Evolutionary conservation across 768 basidiomycete species (phyloP), one percentile per base, ranked within the genome.

Genomic region (Hortiboletus campestris): DNA sequence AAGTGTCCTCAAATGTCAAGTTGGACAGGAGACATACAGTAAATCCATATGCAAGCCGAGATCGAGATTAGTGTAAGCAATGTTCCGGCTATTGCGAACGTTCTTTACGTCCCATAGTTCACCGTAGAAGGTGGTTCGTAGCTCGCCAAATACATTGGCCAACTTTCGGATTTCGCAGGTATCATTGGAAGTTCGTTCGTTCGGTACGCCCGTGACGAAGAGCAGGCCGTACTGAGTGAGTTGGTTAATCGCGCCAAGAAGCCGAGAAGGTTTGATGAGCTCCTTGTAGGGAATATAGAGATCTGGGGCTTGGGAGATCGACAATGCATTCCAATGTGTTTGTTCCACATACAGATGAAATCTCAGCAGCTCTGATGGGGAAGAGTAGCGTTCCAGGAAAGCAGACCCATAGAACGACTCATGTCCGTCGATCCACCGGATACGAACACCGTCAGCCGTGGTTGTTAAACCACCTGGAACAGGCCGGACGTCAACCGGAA

Each of bases 21-120:
- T 16, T 0, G 22, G 48, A 36, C 5, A 13, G n/a, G n/a, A 35
- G 12, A 79, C 92, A 60, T 66, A 95, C 93, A 89, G 73, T 0
- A 98, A 75, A 74, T 98, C 96, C 89, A 92, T 91, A 65, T 98
- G 95, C 20, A 95, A 67, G 0, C 88, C 95, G 10, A 99, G 78
- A 61, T 91, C 80, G 25, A 97, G 78, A 68, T 94, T 86, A 13
- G 96, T 99, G 69, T 97, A 98, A 4, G 96, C 96, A 53, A 99
- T 93, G 69, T 99, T 99, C 61, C 78, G 81, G 64, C 89, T 89
- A 52, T 91, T 78, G 40, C 71, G 74, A 39, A 85, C 63, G 57
- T 86, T 91, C 73, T 84, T 83, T 28, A 98, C 95, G 68, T 97
- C 84, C 93, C 94, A 98, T 2, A 88, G 67, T 43, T 80, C 76